A percentile compares a stretch with the other conserved stretches of the same genome.
Conservation (phyloP, 176 grass and related monocot genomes). For the Carex parvula region DNA sequence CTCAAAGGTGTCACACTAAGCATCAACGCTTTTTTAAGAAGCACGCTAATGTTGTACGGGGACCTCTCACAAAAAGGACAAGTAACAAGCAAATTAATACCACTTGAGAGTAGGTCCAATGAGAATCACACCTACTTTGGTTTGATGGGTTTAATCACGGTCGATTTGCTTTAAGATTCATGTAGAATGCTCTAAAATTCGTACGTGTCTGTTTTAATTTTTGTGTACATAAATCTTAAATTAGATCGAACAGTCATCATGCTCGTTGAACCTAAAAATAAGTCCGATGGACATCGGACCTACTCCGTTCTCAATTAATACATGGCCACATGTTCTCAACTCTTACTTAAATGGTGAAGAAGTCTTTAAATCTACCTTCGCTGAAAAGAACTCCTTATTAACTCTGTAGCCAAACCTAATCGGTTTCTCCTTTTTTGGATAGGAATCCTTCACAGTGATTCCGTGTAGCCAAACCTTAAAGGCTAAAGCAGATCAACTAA, state of each 20-base stretch:
- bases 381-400: neutral
- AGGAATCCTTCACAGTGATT: neutral
- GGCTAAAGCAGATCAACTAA: neutral
- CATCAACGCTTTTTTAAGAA: neutral
- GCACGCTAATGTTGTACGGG: neutral
- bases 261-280: too few species aligned
- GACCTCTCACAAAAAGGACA: neutral
- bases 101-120: too few species aligned
- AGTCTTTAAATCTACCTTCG: neutral
- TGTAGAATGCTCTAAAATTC: too few species aligned
- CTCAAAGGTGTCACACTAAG: neutral
- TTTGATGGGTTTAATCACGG: too few species aligned
- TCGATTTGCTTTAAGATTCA: too few species aligned
- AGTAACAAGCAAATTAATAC: too few species aligned
- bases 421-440: neutral
- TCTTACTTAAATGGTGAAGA: neutral
- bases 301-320: too few species aligned
- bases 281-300: too few species aligned
- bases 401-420: neutral
- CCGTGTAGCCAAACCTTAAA: neutral
- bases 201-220: too few species aligned
- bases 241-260: too few species aligned
- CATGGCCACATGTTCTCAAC: neutral
- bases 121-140: too few species aligned
- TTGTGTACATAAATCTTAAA: too few species aligned